Conservation (phyloP, 441 rosid genomes). For the Adansonia gregorii region DNA sequence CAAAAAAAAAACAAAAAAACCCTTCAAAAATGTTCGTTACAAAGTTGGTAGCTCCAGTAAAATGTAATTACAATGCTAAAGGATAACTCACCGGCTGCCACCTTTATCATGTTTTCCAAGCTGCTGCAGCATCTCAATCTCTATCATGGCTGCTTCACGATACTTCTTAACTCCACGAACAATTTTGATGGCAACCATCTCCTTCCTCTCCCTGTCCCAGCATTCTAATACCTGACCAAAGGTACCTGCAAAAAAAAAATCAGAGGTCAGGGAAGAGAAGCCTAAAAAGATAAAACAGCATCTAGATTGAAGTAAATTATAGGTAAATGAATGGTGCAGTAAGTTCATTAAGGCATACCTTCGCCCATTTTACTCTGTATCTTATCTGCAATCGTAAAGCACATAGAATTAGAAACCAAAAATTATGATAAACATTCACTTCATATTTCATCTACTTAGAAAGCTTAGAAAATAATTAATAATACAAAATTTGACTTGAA, state of each 20-base stretch:
- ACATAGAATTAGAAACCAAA: not conserved
- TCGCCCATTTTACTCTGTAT: slow-evolving; percentile 72
- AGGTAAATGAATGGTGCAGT: slow-evolving; percentile 3
- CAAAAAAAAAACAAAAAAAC: slow-evolving; percentile 23
- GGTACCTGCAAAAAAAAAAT: slow-evolving; percentile 46
- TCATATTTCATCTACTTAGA: not conserved
- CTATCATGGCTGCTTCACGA: slow-evolving; percentile 72
- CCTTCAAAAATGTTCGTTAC: not conserved
- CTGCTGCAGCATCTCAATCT: slow-evolving; percentile 62
- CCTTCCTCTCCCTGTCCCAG: slow-evolving; percentile 64
- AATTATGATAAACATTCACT: not conserved
- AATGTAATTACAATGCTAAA: slow-evolving; percentile 2
- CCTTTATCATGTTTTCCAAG: slow-evolving; percentile 59
- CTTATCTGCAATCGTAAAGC: slow-evolving; percentile 51
- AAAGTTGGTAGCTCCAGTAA: not conserved
- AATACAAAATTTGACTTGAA: not conserved
- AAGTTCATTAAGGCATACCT: slow-evolving; percentile 37
- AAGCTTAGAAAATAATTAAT: too few relatives aligned
- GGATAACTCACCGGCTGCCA: slow-evolving; percentile 56
- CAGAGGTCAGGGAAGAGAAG: not conserved
- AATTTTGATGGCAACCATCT: slow-evolving; percentile 68
- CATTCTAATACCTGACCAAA: slow-evolving; percentile 71
- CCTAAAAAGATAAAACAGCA: not conserved
- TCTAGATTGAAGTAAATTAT: slow-evolving; percentile 1
- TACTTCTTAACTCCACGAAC: slow-evolving; percentile 67